Base-by-base conservation (phyloP, 2,329 filamentous ascomycete genomes). In the Rhytidhysteron rufulum region DNA sequence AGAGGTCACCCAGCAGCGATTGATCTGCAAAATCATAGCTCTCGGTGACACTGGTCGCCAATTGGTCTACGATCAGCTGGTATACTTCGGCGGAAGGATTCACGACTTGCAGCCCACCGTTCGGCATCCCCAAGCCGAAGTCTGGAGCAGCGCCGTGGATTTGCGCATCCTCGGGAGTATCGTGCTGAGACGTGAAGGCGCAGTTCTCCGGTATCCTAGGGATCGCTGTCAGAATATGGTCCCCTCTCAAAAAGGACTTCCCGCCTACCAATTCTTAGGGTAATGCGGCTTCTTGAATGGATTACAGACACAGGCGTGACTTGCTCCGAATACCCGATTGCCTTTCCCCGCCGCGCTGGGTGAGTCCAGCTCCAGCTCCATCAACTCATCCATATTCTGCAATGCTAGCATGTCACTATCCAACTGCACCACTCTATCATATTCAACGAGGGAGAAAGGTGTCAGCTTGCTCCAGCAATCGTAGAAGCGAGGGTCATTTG, bases 391-490 rank as follows among this genome's bases (percentile, higher is more conserved):
- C 86, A 95, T 95, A 66, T 94, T 94, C 55, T 75, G 75, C 49
- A 83, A 67, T 6, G 88, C 81, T 37, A 95, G 69, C 88, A 95
- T 95, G 69, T 95, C 89, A 57, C 83, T 85, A 68, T 95, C 89
- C 40, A 95, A 75, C 67, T 88, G 85, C 25, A 94, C 85, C 24
- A 95, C 79, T 30, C 88, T 79, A 19, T 83, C 75, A 68, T 90
- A 95, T 61, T 90, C 81, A 15, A 75, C 75, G 22, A 95, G 73
- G 17, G 79, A 82, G 63, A 94, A 95, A 5, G 85, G 81, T 13
- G 83, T 79, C 20, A 95, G 78, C 68, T 95, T 95, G 65, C 78
- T 86, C 88, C 88, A 95, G 74, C 85, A 89, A 66, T 94, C 87
- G 67, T 88, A 84, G 74, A 95, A 95, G 52, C 89, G 83, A 36